Evolutionary conservation across 73 alveolate species (phyloP).

Genomic region (Tetrahymena borealis): DNA sequence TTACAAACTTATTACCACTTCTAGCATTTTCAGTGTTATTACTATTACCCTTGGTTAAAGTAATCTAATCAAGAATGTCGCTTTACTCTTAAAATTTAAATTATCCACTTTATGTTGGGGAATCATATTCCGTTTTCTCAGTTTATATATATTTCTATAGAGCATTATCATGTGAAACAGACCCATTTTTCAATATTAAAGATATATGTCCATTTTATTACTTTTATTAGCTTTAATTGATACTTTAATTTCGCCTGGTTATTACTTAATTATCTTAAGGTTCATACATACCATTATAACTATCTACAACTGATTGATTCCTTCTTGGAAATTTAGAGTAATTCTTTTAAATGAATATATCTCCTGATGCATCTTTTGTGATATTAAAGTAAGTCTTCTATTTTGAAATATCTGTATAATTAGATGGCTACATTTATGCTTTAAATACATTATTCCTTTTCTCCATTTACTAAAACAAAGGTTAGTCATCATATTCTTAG

Average conservation of each 20-base stretch:
- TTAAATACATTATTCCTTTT: neutral
- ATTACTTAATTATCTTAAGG: neutral
- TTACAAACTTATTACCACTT: neutral
- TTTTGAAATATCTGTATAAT: neutral
- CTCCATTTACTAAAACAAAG: neutral
- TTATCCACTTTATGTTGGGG: neutral
- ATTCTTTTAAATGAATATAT: neutral
- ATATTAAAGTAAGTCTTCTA: neutral
- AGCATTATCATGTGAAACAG: neutral
- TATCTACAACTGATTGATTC: neutral
- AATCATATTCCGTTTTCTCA: neutral
- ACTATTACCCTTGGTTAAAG: neutral
- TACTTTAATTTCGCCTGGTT: neutral
- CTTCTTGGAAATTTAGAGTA: neutral
- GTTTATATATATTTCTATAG: neutral
- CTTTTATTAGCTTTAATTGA: neutral
- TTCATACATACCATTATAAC: neutral
- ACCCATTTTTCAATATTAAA: neutral
- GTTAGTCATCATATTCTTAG: neutral
- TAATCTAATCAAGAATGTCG: neutral
- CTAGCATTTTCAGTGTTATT: neutral
- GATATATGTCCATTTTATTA: neutral
- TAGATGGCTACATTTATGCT: neutral
- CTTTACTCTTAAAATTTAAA: neutral
- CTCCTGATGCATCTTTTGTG: neutral